Conservation (phyloP, 176 grass and related monocot species). For the Oryza nivara region DNA sequence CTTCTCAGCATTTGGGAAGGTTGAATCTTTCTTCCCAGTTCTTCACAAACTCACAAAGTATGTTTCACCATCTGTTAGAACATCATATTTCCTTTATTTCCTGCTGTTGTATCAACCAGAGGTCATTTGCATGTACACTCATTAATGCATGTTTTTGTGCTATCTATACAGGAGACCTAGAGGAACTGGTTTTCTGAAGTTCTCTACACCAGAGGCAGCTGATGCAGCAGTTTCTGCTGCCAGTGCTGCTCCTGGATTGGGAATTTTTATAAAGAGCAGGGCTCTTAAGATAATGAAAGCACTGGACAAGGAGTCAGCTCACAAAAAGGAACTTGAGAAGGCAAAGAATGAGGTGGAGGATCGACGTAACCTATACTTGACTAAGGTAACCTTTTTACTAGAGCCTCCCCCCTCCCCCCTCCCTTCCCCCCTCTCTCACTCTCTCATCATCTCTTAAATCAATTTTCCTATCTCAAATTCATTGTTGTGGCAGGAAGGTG, state of each 20-base stretch:
- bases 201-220: slow-evolving; percentile 52
- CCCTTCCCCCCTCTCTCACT: background rate
- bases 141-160: slow-evolving; percentile 12
- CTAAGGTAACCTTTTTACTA: slow-evolving; percentile 58
- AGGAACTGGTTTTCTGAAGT: slow-evolving; percentile 88
- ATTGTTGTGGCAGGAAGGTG: slow-evolving; percentile 69
- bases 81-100: background rate
- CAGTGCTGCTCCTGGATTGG: slow-evolving; percentile 78
- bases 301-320: slow-evolving; percentile 83
- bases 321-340: slow-evolving; percentile 78
- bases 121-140: slow-evolving; percentile 30
- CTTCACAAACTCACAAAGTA: slow-evolving; percentile 98
- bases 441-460: background rate
- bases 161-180: slow-evolving; percentile 69
- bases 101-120: slow-evolving; percentile 1
- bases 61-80: slow-evolving; percentile 29
- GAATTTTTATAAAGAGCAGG: slow-evolving; percentile 84
- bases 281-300: slow-evolving; percentile 76
- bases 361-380: slow-evolving; percentile 83
- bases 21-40: slow-evolving; percentile 83
- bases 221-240: slow-evolving; percentile 77
- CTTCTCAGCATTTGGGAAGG: slow-evolving; percentile 85
- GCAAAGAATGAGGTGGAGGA: slow-evolving; percentile 77
- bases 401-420: background rate
- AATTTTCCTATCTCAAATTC: slow-evolving; percentile 41